Percentiles rank a stretch among this genome's conserved stretches.
Evolutionary conservation across 371 early-diverging fungal species (phyloP).

Genomic region (Circinella umbellata): DNA sequence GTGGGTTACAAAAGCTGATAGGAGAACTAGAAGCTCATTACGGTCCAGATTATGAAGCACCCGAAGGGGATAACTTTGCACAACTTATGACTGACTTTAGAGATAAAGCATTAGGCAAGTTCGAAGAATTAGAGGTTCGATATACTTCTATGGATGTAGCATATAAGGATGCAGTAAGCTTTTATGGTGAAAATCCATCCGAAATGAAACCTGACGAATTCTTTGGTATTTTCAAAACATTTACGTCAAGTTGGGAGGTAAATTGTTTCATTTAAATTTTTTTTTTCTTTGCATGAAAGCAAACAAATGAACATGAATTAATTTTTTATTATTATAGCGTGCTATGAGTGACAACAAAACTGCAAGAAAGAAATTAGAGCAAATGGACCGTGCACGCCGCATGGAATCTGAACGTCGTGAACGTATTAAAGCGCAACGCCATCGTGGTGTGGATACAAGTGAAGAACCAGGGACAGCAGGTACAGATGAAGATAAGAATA

Average conservation of each 20-base stretch:
- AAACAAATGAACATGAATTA: neutral
- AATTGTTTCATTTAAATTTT: neutral
- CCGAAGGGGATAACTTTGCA: conserved; percentile 47
- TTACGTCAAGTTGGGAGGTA: conserved; percentile 75
- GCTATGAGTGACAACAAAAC: conserved; percentile 54
- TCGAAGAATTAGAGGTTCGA: conserved; percentile 53
- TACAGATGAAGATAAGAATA: conserved; percentile 70
- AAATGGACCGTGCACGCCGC: conserved; percentile 44
- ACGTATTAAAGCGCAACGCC: conserved; percentile 47
- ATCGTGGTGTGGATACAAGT: conserved; percentile 53
- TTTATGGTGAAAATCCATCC: conserved; percentile 84
- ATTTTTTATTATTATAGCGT: conserved; percentile 27
- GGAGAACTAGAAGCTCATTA: conserved; percentile 56
- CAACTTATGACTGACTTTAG: conserved; percentile 56
- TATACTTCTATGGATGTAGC: conserved; percentile 68
- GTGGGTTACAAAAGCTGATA: conserved; percentile 57
- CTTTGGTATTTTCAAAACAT: conserved; percentile 87
- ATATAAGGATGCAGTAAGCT: conserved; percentile 70
- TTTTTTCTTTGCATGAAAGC: neutral
- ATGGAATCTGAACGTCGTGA: conserved; percentile 52
- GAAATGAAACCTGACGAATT: conserved; percentile 88
- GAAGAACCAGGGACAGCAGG: conserved; percentile 44
- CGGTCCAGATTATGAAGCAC: conserved; percentile 40
- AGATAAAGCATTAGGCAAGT: conserved; percentile 49
- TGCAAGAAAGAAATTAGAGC: conserved; percentile 47